Evolutionary conservation across 257 asterid species (phyloP), one percentile per base, ranked within the genome.

Genomic region (Buddleja alternifolia): DNA sequence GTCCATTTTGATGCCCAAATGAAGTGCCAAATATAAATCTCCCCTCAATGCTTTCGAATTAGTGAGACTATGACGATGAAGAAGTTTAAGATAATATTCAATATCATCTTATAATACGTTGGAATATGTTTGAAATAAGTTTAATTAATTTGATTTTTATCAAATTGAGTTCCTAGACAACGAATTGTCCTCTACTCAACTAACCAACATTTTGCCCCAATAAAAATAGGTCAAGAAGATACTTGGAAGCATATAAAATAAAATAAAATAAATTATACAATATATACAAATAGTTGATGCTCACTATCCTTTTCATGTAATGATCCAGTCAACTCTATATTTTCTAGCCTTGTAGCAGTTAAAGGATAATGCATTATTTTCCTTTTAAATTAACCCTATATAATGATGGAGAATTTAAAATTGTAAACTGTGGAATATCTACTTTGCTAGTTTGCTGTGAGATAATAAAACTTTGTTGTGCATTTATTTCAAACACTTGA

Each of bases 281-380:
- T 12, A 8, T 15, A 34, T 20, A 14, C 48, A 17, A 60, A 57
- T 77, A 72, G 41, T 72, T 67, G 54, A 73, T 57, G 17, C 24
- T 40, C 46, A 77, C 69, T 67, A 68, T 77, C 78, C 4, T 65
- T 77, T 67, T 77, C 78, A 47, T 23, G 39, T 36, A 44, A 24
- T 56, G 63, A 29, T 54, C 11, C 70, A 53, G 57, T 46, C 79
- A 55, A 63, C 67, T 56, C 24, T 8, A 52, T 7, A 76, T 57
- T 50, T 74, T 69, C 66, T 37, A 36, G 57, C 15, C 46, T 20
- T 57, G 78, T 63, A 24, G 76, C 73, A 77, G 79, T 77, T 77
- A 54, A 34, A 58, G 60, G 56, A 44, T 62, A 4, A 12, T 55
- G 20, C 15, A 41, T 44, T 55, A 9, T 42, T 19, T 3, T 41